These are phyloP conservation scores for Tricholoma bakamatsutake DNA, from an alignment of 768 basidiomycete genomes.

Conservation along the genomic window DNA sequence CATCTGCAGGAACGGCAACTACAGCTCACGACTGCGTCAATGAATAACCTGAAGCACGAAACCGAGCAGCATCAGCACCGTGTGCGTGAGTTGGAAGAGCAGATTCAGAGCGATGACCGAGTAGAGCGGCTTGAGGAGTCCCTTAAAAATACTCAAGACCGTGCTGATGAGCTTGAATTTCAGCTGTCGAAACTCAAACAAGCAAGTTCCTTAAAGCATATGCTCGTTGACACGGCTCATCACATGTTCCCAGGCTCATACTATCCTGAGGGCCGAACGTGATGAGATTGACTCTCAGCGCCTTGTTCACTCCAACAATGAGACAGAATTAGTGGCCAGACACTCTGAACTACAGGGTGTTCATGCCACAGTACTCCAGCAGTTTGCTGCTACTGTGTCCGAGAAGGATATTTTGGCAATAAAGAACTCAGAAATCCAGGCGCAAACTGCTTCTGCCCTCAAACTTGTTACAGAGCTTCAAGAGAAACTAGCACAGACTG, in stretches of 20 bases:
- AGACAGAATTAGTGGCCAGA: conserved; percentile 41
- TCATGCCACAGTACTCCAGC: conserved; percentile 30
- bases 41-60: conserved; percentile 47
- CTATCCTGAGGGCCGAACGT: conserved; percentile 53
- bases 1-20: conserved; percentile 65
- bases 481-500: conserved; percentile 51
- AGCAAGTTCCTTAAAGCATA: conserved; percentile 24
- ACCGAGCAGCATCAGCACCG: conserved; percentile 50
- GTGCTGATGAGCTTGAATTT: conserved; percentile 79
- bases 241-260: conserved; percentile 39
- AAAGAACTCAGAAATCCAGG: conserved; percentile 45
- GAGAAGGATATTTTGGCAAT: conserved; percentile 43
- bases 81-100: conserved; percentile 71
- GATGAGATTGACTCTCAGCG: conserved; percentile 49
- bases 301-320: conserved; percentile 33
- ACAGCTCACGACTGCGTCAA: conserved; percentile 51
- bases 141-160: conserved; percentile 73
- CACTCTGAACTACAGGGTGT: conserved; percentile 41
- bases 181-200: conserved; percentile 76
- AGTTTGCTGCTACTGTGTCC: conserved; percentile 37
- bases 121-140: conserved; percentile 68
- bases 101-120: conserved; percentile 79
- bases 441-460: conserved; percentile 40
- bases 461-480: conserved; percentile 46
- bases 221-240: conserved; percentile 1